Evolutionary conservation across 371 early-diverging fungal species (phyloP), one percentile per base, ranked within the genome.

Genomic region (Rhizomucor miehei): DNA sequence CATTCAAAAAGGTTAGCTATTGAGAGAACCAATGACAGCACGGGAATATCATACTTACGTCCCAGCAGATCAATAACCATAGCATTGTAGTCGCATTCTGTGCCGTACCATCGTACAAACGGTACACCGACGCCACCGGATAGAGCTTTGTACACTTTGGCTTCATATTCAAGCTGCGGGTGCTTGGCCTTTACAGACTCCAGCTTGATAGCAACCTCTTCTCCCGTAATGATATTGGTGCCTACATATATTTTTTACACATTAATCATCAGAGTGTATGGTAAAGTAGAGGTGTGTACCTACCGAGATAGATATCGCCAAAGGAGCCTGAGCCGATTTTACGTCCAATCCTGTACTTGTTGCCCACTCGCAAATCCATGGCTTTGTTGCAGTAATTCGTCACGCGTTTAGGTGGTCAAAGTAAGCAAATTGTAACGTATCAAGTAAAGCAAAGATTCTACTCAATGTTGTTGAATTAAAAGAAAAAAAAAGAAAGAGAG

Each of bases 1-100:
- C 14, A 43, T 56, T 39, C n/a, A 57, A 9, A 51, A 38, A 43
- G 43, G 45, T 43, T 37, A 34, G 11, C 11, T 16, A 52, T 16
- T 14, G n/a, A 41, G 39, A 21, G n/a, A n/a, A 16, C 17, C 48
- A 45, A 34, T 17, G 38, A 54, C 9, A 36, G 36, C 14, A 46
- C 2, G 3, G 34, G n/a, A 29, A 37, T 37, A 23, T 37, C 29
- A 29, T 29, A 71, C 73, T 45, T 69, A 73, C 77, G 97, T 39
- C 99, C 99, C 34, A 99, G 86, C 29, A 99, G 87, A 74, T 99
- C 99, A 65, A 99, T 91, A n/a, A 99, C 94, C 95, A 98, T 90
- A 69, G 92, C 91, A 79, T 92, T 90, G 79, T 92, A 97, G 60
- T 97, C 95, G 53, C 85, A 79, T 76, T 96, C 97, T 35, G 86